phyloP scores from a whole-genome alignment of 2,329 filamentous ascomycete species.

The Fusarium sp. region DNA sequence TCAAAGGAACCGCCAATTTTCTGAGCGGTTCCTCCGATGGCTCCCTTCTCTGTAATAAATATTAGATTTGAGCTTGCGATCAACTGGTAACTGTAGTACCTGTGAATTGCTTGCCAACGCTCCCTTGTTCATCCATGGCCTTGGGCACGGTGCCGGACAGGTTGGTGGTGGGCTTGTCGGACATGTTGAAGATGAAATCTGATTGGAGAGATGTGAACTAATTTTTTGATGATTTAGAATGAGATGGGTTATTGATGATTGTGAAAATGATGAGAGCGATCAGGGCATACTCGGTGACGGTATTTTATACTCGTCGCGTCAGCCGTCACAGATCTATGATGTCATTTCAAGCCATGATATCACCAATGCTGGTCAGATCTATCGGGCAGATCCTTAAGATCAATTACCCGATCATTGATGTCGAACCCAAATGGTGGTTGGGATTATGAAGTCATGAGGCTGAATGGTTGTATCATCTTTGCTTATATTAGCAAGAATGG shows the following conservation, averaged over 20 bases:
- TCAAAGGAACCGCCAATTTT: conserved; percentile 60
- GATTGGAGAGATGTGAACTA: accelerated
- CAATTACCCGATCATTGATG: neutral
- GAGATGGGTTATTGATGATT: accelerated
- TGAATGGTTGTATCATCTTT: too few species aligned
- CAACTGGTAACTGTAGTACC: conserved; percentile 37
- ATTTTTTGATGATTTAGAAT: neutral
- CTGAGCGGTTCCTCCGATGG: conserved; percentile 60
- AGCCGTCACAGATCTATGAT: neutral
- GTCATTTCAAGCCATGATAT: neutral
- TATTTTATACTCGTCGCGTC: neutral
- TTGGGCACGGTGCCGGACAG: conserved; percentile 44
- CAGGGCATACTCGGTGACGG: accelerated
- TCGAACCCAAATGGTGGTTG: accelerated
- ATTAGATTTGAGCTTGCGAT: accelerated
- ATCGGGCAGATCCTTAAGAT: accelerated
- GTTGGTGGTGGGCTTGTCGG: conserved; percentile 18
- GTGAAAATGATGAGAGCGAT: neutral
- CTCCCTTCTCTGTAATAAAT: conserved; percentile 51
- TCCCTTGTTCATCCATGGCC: conserved; percentile 59
- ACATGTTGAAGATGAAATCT: neutral
- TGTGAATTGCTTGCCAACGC: conserved; percentile 66
- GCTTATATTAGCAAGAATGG: accelerated
- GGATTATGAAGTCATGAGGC: neutral
- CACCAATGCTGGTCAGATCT: neutral